Conservation (phyloP, 2,329 filamentous ascomycete species). For the Ophiostoma novo-ulmi region DNA sequence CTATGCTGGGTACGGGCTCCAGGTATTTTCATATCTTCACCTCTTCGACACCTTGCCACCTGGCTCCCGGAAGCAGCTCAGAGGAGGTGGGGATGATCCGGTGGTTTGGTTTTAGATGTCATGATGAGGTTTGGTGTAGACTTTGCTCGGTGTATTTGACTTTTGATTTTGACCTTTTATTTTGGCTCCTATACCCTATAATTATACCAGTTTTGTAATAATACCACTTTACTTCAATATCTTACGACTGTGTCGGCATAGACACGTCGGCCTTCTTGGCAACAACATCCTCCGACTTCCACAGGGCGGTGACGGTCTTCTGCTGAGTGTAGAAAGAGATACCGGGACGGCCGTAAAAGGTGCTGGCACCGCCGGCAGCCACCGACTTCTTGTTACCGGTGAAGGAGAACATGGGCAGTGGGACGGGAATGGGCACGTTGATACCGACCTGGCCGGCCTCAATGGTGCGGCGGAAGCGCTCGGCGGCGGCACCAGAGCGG, state of each 20-base stretch:
- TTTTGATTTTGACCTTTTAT: neutral
- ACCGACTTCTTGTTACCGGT: conserved; percentile 82
- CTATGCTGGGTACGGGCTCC: no score
- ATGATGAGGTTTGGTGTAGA: neutral
- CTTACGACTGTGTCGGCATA: conserved; percentile 59
- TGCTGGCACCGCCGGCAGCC: conserved; percentile 84
- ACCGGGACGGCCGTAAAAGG: conserved; percentile 91
- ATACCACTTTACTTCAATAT: neutral
- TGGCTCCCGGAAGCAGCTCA: no score
- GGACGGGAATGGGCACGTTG: conserved; percentile 73
- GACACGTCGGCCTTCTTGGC: conserved; percentile 80
- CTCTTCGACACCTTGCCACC: no score
- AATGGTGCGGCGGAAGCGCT: conserved; percentile 72
- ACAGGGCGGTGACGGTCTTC: conserved; percentile 94
- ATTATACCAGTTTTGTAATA: neutral
- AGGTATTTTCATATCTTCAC: no score
- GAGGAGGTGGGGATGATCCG: no score
- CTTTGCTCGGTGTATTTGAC: neutral
- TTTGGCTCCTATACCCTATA: neutral
- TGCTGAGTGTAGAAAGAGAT: conserved; percentile 93
- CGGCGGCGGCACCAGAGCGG: conserved; percentile 68
- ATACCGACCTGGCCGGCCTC: conserved; percentile 82
- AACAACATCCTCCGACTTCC: conserved; percentile 79
- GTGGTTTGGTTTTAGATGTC: neutral
- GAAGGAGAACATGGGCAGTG: conserved; percentile 66